Evolutionary conservation across 345 rosid species (phyloP).

Genomic region (Bruguiera parviflora): DNA sequence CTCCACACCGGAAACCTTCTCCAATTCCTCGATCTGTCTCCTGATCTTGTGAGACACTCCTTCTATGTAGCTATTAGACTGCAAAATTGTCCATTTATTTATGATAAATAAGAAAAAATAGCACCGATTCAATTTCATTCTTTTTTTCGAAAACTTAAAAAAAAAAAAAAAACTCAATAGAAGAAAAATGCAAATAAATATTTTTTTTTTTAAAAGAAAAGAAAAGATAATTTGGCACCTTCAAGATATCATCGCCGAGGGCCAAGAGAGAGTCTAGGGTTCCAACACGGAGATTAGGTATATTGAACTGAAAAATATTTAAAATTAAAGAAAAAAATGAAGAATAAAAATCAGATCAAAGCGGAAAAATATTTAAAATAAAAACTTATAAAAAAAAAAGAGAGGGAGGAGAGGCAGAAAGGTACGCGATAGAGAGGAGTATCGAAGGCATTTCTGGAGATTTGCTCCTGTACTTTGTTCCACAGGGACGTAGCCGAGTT

Average conservation of each 20-base stretch:
- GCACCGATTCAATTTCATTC: neutral
- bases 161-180: neutral
- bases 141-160: neutral
- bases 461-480: constrained; percentile 79
- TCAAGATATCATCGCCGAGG: constrained; percentile 91
- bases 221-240: constrained; percentile 38
- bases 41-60: constrained; percentile 93
- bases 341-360: neutral
- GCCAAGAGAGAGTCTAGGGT: constrained; percentile 95
- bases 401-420: neutral
- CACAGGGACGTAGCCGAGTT: constrained; percentile 72
- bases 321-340: neutral
- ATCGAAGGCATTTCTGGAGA: constrained; percentile 93
- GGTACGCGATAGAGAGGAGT: neutral
- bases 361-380: too few species aligned
- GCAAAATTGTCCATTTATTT: constrained; percentile 17
- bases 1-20: constrained; percentile 80
- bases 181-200: neutral
- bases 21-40: constrained; percentile 97
- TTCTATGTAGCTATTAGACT: constrained; percentile 91
- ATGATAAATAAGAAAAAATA: neutral
- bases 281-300: constrained; percentile 96
- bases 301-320: constrained; percentile 61
- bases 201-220: neutral
- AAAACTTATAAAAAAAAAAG: neutral